Evolutionary conservation across 805 yeast species (phyloP), one percentile per base, ranked within the genome.

Genomic region (Isabelozyma heimii): DNA sequence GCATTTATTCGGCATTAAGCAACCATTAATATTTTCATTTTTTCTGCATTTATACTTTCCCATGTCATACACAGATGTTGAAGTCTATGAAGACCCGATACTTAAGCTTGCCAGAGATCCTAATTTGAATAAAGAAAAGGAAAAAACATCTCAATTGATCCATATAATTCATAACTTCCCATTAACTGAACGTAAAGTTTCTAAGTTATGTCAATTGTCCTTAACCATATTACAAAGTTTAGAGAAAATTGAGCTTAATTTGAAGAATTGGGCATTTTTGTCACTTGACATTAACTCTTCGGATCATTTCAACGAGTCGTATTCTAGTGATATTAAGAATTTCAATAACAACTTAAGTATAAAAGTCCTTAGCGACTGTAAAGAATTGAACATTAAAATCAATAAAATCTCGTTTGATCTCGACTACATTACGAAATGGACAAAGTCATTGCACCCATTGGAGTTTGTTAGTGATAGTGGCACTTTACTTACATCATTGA

Each of bases 381-480:
- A 72, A 38, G 81, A 79, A 39, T 61, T 78, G 43, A 76, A 81
- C 50, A 61, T 62, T 42, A 66, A 69, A 38, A 57, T 80, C 41
- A 65, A 61, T 48, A 68, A 72, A 37, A 65, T 81, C n/a, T 62
- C 76, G 8, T 52, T 64, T 2, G 82, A 79, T 50, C 64, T 81
- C 33, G 80, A 78, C 52, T 72, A 69, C 44, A 64, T 80, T 27
- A 78, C 82, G 14, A 62, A 61, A 30, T 72, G 69, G 33, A 76
- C 75, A 53, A 67, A 66, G 48, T 63, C 65, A 1, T 59, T 76
- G 45, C 56, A 75, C 1, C 78, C 82, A 0, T 53, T 64, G 2
- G 83, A 81, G 53, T 73, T 73, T 52, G 72, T 82, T 3, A 72
- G 77, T 44, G 87, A 82, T 53, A 75, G 77, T 30, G 84, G 81